phyloP scores from a whole-genome alignment of 73 alveolate genomes.

The Paramecium octaurelia region DNA sequence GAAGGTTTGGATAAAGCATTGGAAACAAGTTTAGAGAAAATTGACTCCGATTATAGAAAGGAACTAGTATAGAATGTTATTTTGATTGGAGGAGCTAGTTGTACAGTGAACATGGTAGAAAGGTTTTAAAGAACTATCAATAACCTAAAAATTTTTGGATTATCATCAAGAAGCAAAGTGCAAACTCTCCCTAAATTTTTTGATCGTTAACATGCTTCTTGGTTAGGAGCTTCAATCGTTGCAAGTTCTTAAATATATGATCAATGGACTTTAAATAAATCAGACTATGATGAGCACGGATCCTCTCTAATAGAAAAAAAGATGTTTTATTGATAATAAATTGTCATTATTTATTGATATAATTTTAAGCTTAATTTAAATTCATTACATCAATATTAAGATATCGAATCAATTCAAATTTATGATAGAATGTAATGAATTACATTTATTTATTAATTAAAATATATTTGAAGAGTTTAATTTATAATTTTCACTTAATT shows the following conservation, averaged over 20 bases:
- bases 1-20: constrained; percentile 49
- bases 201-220: constrained; percentile 56
- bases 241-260: constrained; percentile 49
- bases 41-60: constrained; percentile 54
- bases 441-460: too few relatives aligned
- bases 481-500: neutral
- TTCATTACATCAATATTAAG: neutral
- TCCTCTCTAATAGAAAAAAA: constrained; percentile 57
- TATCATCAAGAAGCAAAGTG: constrained; percentile 45
- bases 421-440: neutral
- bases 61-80: constrained; percentile 49
- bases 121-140: constrained; percentile 52
- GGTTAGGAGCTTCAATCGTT: constrained; percentile 61
- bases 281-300: constrained; percentile 66
- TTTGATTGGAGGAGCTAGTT: constrained; percentile 53
- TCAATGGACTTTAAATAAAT: constrained; percentile 43
- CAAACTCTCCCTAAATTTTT: constrained; percentile 38
- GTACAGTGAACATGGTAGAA: constrained; percentile 49
- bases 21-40: constrained; percentile 41
- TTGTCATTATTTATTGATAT: neutral
- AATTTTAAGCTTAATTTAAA: neutral
- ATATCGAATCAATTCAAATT: neutral
- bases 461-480: neutral
- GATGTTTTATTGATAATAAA: constrained; percentile 44
- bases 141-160: neutral